Percentiles rank a stretch among this genome's conserved stretches.
Evolutionary conservation across 2,329 filamentous ascomycete species (phyloP).

Genomic region (Lomentospora prolificans): DNA sequence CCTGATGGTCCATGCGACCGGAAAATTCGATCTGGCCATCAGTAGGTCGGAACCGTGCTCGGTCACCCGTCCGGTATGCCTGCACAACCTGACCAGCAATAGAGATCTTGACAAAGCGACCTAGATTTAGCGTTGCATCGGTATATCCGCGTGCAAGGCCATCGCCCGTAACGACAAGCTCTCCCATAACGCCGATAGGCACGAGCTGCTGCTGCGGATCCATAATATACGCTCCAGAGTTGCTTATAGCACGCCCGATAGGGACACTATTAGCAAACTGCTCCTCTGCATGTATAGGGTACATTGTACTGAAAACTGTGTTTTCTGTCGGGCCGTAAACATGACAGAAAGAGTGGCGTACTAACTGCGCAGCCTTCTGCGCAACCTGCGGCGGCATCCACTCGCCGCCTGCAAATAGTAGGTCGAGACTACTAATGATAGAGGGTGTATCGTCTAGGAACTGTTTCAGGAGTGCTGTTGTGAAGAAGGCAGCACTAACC

Average conservation of each 20-base stretch:
- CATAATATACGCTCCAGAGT: constrained; percentile 12
- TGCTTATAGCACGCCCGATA: constrained; percentile 12
- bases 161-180: constrained; percentile 14
- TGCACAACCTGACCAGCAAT: constrained; percentile 9
- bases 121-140: constrained; percentile 4
- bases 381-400: not conserved
- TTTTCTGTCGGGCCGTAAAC: constrained; percentile 7
- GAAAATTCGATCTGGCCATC: constrained; percentile 17
- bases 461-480: not conserved
- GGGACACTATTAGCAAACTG: constrained; percentile 10
- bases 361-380: not conserved
- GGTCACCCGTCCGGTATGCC: constrained; percentile 16
- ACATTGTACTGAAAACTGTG: not conserved
- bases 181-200: constrained; percentile 11
- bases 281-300: constrained; percentile 1
- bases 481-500: not conserved
- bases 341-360: not conserved
- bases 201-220: constrained; percentile 3
- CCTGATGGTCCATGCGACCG: constrained; percentile 20
- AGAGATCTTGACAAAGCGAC: constrained; percentile 10
- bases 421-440: not conserved
- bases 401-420: not conserved
- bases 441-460: not conserved
- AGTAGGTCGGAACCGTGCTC: constrained; percentile 9
- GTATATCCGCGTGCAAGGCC: constrained; percentile 14